Evolutionary conservation across 306 rosid genomes (phyloP), one percentile per base, ranked within the genome.

Genomic region (Acacia confusa): DNA sequence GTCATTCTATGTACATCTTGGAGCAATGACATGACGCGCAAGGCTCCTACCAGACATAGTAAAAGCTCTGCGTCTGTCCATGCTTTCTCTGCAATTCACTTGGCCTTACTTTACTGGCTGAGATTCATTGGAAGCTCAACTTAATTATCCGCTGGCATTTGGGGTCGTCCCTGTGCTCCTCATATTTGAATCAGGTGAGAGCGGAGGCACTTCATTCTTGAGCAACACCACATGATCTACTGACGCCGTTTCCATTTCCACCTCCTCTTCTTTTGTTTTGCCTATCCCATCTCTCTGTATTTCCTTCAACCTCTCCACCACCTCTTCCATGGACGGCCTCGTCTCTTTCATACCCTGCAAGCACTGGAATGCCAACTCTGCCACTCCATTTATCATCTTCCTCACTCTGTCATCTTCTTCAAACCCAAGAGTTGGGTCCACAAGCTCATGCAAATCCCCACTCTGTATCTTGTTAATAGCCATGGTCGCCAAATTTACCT

Each of bases 281-380:
- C 20, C n/a, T 20, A 36, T 60, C 15, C 82, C 90, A 69, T 75
- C 72, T 65, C 76, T 82, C n/a, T 88, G 85, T 83, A 85, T 90
- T 52, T 83, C 85, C 75, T 40, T 82, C 1, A 93, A 82, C 43
- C 82, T 84, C 7, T 87, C 87, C 75, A 87, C 63, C 76, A 93
- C 96, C 64, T 87, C 83, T 1, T 2, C 65, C 99, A 93, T 91
- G 2, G 85, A 78, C 13, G 99, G 99, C 44, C 99, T 89, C 74
- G 77, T 58, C 13, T 93, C 97, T 61, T 89, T 90, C 69, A 79
- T 81, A 70, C 76, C 57, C 74, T 95, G 99, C 84, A 95, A 82
- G 78, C 99, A 95, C 86, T 72, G 92, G 83, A 93, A 92, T 0
- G 97, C 97, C 60, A 95, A 80, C 87, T 95, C 99, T 2, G 98